A percentile compares a stretch with the other conserved stretches of the same genome.
phyloP scores from a whole-genome alignment of 1,139 yeast genomes.

The Zygosaccharomyces pseudobailii region DNA sequence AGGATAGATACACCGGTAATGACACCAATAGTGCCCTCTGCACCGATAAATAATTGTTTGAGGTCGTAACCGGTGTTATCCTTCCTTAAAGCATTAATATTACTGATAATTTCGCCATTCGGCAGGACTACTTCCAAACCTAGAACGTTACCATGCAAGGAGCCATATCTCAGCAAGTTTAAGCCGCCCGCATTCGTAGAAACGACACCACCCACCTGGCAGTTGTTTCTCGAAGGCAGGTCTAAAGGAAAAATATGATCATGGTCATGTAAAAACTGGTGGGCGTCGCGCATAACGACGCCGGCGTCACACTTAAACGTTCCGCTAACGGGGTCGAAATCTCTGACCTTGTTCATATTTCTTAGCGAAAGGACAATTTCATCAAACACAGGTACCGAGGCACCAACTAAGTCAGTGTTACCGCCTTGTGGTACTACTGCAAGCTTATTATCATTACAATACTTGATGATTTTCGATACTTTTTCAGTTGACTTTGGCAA shows the following conservation, averaged over 20 bases:
- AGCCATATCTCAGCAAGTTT: conserved; percentile 81
- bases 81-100: conserved; percentile 78
- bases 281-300: conserved; percentile 81
- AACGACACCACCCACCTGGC: conserved; percentile 93
- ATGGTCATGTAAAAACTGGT: conserved; percentile 66
- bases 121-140: conserved; percentile 92
- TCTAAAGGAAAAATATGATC: conserved; percentile 93
- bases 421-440: conserved; percentile 98
- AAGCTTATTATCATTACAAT: conserved; percentile 71
- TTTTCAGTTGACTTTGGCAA: conserved; percentile 83
- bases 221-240: conserved; percentile 94
- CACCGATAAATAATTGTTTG: conserved; percentile 87
- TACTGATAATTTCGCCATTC: conserved; percentile 79
- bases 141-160: conserved; percentile 85
- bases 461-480: conserved; percentile 68
- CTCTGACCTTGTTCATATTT: conserved; percentile 70
- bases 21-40: conserved; percentile 88
- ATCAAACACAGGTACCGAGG: conserved; percentile 88
- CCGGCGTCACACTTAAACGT: conserved; percentile 90
- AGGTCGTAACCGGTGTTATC: conserved; percentile 93
- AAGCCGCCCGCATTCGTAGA: conserved; percentile 98
- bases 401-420: conserved; percentile 95
- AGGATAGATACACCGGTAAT: conserved; percentile 86
- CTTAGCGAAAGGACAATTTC: conserved; percentile 73
- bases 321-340: conserved; percentile 80